Evolutionary conservation across 495 filamentous ascomycete genomes (phyloP), one percentile per base, ranked within the genome.

Genomic region (Filosporella fistucella): DNA sequence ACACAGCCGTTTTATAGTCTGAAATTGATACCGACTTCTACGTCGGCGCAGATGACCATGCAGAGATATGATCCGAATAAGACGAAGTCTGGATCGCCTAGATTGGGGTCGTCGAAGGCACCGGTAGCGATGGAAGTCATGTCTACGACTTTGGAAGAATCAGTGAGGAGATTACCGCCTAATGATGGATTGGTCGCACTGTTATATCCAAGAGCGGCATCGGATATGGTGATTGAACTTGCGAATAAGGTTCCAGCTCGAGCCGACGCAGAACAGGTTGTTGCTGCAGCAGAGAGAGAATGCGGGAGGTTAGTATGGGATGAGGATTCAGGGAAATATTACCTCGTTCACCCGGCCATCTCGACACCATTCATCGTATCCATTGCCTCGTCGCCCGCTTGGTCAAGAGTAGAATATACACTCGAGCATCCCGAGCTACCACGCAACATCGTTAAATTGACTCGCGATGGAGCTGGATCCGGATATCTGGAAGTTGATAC

Each of bases 271-370:
- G 45, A 42, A 6, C 39, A 46, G 20, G 75, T 87, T 20, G 71
- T 76, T 11, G 71, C 75, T 26, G 80, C 82, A 16, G 85, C 84
- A 4, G 81, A 82, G 40, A 76, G 81, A 38, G 86, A 91, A 59
- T 84, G 81, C 30, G 86, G 78, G 40, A 77, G 80, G 7, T 70
- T 91, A 2, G 77, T 82, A 7, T 89, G 83, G 82, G 80, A 88
- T 59, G 65, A 71, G 13, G 72, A 79, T 42, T 70, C 69, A 40
- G 59, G 68, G 40, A 74, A 72, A 32, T 87, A 90, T 63, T 84
- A 85, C 57, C 70, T 91, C 10, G 79, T 80, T 23, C 86, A 90
- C 58, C 86, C 86, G 14, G 75, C 78, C 0, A 65, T 88, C 16
- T 76, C 69, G 18, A 78, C 75, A 26, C 76, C 76, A 4, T 79